phyloP scores from a whole-genome alignment of 352 stramenopile species.

The Halophytophthora batemanensis region DNA sequence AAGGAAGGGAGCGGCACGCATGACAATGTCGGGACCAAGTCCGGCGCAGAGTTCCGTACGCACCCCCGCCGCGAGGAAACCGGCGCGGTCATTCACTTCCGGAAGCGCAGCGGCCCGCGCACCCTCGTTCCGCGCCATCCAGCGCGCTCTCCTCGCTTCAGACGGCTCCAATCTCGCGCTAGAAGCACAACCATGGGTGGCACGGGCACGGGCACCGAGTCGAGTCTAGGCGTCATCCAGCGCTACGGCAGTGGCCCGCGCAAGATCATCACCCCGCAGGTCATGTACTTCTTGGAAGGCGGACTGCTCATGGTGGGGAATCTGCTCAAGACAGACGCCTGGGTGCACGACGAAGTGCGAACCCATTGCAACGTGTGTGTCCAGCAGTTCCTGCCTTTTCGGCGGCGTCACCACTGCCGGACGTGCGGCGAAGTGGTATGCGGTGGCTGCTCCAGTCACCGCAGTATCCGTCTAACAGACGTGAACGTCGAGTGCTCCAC shows the following conservation, averaged over 20 bases:
- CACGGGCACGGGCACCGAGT: neutral
- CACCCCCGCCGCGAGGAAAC: too few species aligned
- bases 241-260: conserved; percentile 12
- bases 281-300: conserved; percentile 77
- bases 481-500: conserved; percentile 79
- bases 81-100: too few species aligned
- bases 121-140: neutral
- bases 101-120: too few species aligned
- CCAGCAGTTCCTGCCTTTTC: conserved; percentile 79
- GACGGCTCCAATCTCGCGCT: conserved; percentile 4
- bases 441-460: conserved; percentile 66
- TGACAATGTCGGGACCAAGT: too few species aligned
- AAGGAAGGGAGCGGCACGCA: too few species aligned
- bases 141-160: conserved; percentile 2
- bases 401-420: conserved; percentile 72
- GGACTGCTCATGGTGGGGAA: conserved; percentile 69
- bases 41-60: too few species aligned
- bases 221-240: neutral
- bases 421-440: conserved; percentile 79
- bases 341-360: conserved; percentile 64
- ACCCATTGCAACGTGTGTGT: conserved; percentile 82
- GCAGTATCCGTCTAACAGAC: conserved; percentile 67
- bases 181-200: conserved; percentile 14
- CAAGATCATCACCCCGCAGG: conserved; percentile 30
- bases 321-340: conserved; percentile 61